phyloP scores from a whole-genome alignment of 306 rosid genomes.

The Cicer yamashitae region DNA sequence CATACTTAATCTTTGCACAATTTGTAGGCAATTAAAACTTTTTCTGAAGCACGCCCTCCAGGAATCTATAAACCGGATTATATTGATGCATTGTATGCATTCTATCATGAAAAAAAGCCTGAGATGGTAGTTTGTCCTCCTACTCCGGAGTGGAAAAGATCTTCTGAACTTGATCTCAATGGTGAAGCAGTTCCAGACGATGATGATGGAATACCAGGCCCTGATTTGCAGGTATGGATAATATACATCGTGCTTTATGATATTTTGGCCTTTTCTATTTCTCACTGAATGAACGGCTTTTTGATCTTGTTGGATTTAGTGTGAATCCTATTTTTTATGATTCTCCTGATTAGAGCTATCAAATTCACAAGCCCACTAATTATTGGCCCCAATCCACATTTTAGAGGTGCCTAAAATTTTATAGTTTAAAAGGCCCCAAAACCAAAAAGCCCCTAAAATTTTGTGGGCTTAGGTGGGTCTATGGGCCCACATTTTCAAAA shows the following conservation, averaged over 20 bases:
- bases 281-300: constrained; percentile 35
- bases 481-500: too few relatives aligned
- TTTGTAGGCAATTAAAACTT: constrained; percentile 78
- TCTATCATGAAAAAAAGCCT: constrained; percentile 92
- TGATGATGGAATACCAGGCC: constrained; percentile 67
- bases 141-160: constrained; percentile 98
- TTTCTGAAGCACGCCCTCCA: constrained; percentile 95
- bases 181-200: constrained; percentile 95
- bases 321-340: background rate
- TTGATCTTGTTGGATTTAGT: constrained; percentile 22
- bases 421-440: too few relatives aligned
- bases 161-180: constrained; percentile 95
- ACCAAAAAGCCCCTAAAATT: too few relatives aligned
- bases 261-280: constrained; percentile 31
- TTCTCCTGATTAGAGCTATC: background rate
- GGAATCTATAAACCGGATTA: constrained; percentile 98
- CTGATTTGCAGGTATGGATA: constrained; percentile 74
- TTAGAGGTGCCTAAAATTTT: too few relatives aligned
- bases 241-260: constrained; percentile 41
- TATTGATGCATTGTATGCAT: constrained; percentile 79
- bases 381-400: too few relatives aligned
- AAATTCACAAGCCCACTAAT: too few relatives aligned
- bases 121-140: constrained; percentile 85
- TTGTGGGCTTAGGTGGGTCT: too few relatives aligned
- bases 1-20: constrained; percentile 35